Base-by-base conservation (phyloP, 2,329 filamentous ascomycete genomes). In the Diplodia intermedia region DNA sequence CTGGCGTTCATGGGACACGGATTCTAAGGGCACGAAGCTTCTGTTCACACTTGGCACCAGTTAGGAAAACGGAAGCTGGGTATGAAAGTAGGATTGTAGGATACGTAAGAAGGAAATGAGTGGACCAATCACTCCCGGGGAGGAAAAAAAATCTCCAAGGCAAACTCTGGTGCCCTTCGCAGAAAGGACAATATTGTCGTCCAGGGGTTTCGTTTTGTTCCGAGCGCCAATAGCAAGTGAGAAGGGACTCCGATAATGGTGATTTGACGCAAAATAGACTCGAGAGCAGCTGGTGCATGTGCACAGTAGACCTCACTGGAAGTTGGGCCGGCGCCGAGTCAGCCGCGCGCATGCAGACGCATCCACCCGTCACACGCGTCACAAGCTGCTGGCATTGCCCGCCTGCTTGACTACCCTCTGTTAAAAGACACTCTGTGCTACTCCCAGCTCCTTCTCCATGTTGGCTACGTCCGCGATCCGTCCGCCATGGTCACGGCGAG, bases 1-100 rank as follows among this genome's bases (percentile, higher is more conserved):
- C 47, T 52, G 56, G 66, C 56, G 66, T 67, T 67, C 49, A 40
- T 53, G 66, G 66, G 33, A 65, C 52, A 54, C 14, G 50, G 50
- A 49, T 55, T 65, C 31, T 55, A 65, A 40, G n/a, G 62, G 50
- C 50, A 65, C 50, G 29, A 52, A 63, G 31, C 60, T 53, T 52
- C 20, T 31, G 47, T 63, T 63, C 60, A 53, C 47, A 52, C 47
- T 52, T 52, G 60, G 60, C 29, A 63, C 60, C 40, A 52, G 60
- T 29, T 29, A 63, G 29, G 31, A 36, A 52, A 38, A 52, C 18
- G 57, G 49, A 49, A 9, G 57, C 20, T 26, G 40, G 57, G 15
- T 33, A 49, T 23, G 15, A 23, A 52, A 33, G 60, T 29, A 26
- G 43, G 60, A 26, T 14, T 63, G 60, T 63, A 63, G 60, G 47